Conservation (phyloP, 768 basidiomycete species). For the Galerina marginata region DNA sequence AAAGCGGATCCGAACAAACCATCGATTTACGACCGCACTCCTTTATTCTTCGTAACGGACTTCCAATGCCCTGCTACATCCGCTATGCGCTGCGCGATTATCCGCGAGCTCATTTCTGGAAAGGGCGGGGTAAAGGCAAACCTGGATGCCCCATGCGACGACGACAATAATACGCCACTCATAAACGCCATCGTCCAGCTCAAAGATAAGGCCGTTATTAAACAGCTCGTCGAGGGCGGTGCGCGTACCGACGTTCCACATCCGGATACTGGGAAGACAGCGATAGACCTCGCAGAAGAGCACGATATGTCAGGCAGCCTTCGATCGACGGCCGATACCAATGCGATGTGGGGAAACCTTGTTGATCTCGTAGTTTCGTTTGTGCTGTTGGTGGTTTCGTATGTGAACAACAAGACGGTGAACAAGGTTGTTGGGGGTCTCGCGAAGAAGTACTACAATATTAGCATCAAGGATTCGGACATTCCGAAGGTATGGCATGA, state of each 20-base stretch:
- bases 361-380: conserved; percentile 27
- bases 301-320: neutral
- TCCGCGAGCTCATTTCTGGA: conserved; percentile 4
- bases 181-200: conserved; percentile 11
- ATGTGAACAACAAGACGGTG: conserved; percentile 21
- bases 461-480: conserved; percentile 10
- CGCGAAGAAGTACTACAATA: conserved; percentile 18
- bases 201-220: conserved; percentile 11
- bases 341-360: neutral
- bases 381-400: conserved; percentile 22
- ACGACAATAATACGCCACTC: conserved; percentile 15
- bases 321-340: neutral
- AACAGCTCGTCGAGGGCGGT: conserved; percentile 13
- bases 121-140: conserved; percentile 6
- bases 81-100: conserved; percentile 7
- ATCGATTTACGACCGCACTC: conserved; percentile 7
- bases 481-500: conserved; percentile 19
- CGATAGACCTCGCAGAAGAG: conserved; percentile 9
- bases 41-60: conserved; percentile 8
- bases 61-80: neutral
- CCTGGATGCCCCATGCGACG: conserved; percentile 10
- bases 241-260: neutral
- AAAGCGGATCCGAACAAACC: conserved; percentile 2
- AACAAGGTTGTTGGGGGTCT: conserved; percentile 11
- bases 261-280: neutral